Evolutionary conservation across 2,329 filamentous ascomycete species (phyloP), one percentile per base, ranked within the genome.

Genomic region (Parascedosporium putredinis): DNA sequence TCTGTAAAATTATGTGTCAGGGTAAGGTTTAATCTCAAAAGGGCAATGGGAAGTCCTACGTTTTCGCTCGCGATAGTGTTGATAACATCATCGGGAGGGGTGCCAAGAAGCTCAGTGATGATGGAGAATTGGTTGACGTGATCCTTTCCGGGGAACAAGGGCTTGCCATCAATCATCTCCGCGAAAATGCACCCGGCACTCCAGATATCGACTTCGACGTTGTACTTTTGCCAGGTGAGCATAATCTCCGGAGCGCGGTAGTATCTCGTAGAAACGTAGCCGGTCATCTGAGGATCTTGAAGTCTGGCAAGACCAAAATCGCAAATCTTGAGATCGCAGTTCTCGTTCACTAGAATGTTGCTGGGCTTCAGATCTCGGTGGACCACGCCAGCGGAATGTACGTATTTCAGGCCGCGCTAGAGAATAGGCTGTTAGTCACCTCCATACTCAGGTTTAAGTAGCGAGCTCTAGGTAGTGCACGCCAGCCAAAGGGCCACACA

Each of bases 181-280:
- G 93, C 93, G 60, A 98, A 97, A 64, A 98, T 98, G 70, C 93
- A 98, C 53, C 93, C 93, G 16, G 91, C 91, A 65, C 93, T 97
- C 93, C 93, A 98, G 64, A 98, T 95, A 66, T 98, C 93, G 52
- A 98, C 93, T 72, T 97, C 93, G 45, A 97, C 84, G 59, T 98
- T 93, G 70, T 98, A 98, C 73, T 98, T 98, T 75, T 98, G 93
- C 93, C 93, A 98, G 56, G 93, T 97, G 64, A 98, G 88, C 93
- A 98, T 98, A 65, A 98, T 98, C 70, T 98, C 93, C 16, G 93
- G 93, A 7, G 93, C 93, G 62, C 93, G 84, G 77, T 98, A 98
- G 76, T 98, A 98, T 75, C 93, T 79, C 54, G 93, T 98, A 45
- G 93, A 97, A 53, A 98, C 93, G 64, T 98, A 98, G 59, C 93